phyloP scores from a whole-genome alignment of 345 rosid genomes.

The Lumnitzera littorea region DNA sequence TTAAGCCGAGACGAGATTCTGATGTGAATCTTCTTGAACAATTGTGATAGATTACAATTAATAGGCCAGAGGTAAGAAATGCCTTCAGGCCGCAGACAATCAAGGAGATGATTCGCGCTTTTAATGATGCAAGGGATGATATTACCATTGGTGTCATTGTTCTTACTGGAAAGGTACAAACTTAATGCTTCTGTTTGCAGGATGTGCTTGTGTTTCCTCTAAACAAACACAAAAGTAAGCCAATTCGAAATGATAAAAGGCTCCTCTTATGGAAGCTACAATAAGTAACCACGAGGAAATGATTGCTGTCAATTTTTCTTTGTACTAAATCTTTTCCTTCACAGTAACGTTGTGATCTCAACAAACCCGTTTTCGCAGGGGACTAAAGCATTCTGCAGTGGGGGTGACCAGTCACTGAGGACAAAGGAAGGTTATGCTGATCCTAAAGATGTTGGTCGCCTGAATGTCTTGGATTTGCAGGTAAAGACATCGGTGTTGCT shows the following conservation, averaged over 20 bases:
- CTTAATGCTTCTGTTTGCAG: too few species aligned
- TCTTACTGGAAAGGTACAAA: slow-evolving; percentile 72
- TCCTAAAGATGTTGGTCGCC: slow-evolving; percentile 51
- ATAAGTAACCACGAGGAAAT: too few species aligned
- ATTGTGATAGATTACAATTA: slow-evolving; percentile 54
- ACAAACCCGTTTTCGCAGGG: slow-evolving; percentile 40
- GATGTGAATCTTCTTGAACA: neutral
- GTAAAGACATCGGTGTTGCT: slow-evolving; percentile 13
- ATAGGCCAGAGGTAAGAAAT: slow-evolving; percentile 77
- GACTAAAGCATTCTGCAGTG: slow-evolving; percentile 84
- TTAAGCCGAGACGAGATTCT: neutral
- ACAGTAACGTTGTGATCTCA: too few species aligned
- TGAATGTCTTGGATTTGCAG: slow-evolving; percentile 89
- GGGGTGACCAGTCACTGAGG: slow-evolving; percentile 86
- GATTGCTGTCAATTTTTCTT: too few species aligned
- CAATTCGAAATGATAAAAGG: too few species aligned
- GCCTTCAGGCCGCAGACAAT: slow-evolving; percentile 73
- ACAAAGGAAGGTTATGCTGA: slow-evolving; percentile 77
- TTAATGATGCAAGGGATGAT: slow-evolving; percentile 81
- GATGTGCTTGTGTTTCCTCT: too few species aligned
- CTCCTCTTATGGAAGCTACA: too few species aligned
- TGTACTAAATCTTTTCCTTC: too few species aligned
- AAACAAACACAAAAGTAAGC: too few species aligned
- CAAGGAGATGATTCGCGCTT: slow-evolving; percentile 73
- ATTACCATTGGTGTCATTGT: slow-evolving; percentile 71